phyloP scores from a whole-genome alignment of 2,329 filamentous ascomycete genomes.

The Lasiodiplodia hormozganensis region DNA sequence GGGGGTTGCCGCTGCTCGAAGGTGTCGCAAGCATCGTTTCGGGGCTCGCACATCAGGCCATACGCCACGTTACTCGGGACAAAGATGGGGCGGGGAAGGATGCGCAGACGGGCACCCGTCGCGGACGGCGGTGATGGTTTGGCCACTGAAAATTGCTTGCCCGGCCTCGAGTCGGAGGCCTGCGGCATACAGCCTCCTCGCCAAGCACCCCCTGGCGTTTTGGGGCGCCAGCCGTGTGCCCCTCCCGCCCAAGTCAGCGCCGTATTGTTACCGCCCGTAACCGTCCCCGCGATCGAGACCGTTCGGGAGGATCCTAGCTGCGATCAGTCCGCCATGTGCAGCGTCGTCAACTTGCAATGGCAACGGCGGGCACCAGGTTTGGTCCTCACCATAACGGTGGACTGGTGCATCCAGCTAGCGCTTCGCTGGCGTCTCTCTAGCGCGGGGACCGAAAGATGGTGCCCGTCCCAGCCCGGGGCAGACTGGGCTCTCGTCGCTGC shows the following conservation, averaged over 20 bases:
- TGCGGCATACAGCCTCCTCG: not conserved
- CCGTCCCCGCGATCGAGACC: not conserved
- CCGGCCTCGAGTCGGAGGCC: conserved; percentile 15
- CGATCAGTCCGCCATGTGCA: not conserved
- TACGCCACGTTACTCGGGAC: conserved; percentile 23
- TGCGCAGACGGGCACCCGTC: conserved; percentile 24
- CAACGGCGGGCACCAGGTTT: not conserved
- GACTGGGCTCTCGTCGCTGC: not conserved
- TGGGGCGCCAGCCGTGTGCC: not conserved
- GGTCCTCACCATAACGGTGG: not conserved
- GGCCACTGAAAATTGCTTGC: conserved; percentile 22
- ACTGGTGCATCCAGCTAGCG: not conserved
- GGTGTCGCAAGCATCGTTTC: conserved; percentile 30
- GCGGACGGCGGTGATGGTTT: conserved; percentile 21
- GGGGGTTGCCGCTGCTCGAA: conserved; percentile 25
- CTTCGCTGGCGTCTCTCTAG: not conserved
- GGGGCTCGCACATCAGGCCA: conserved; percentile 28
- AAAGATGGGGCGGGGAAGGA: conserved; percentile 26
- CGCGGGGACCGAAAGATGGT: not conserved
- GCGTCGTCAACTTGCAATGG: not conserved
- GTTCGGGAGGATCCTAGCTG: not conserved
- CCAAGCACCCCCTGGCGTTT: conserved; percentile 13
- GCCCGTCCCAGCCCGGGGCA: not conserved
- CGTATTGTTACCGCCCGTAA: conserved; percentile 1
- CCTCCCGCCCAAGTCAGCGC: not conserved